Evolutionary conservation across 1,284 basidiomycete genomes (phyloP).

Genomic region (Pseudozyma sp.): DNA sequence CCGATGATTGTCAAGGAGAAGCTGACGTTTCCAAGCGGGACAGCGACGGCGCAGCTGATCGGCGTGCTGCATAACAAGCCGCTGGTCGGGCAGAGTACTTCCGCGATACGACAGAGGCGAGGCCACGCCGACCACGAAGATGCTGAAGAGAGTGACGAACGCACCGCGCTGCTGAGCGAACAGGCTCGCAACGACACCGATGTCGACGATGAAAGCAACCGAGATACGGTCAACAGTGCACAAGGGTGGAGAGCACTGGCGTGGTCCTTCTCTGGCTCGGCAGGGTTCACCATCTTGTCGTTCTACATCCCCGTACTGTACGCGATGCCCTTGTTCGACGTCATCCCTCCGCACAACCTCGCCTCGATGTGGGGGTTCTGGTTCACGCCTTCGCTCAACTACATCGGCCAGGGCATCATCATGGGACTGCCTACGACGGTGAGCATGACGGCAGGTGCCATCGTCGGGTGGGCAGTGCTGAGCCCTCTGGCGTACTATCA

Average conservation of each 20-base stretch:
- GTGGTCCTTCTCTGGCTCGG: conserved; percentile 64
- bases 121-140: conserved; percentile 5
- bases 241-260: conserved; percentile 43
- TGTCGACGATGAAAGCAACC: background rate
- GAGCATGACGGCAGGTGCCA: conserved; percentile 93
- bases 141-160: conserved; percentile 16
- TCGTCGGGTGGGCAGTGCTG: conserved; percentile 93
- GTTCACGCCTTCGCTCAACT: conserved; percentile 88
- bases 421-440: conserved; percentile 96
- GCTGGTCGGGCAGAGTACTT: conserved; percentile 1
- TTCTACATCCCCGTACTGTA: conserved; percentile 90
- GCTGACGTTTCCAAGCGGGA: conserved; percentile 91
- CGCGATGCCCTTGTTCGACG: conserved; percentile 88
- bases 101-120: conserved; percentile 3
- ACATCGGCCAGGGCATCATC: conserved; percentile 79
- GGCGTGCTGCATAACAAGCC: conserved; percentile 80
- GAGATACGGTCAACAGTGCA: conserved; percentile 16
- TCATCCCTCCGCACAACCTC: conserved; percentile 73
- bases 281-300: conserved; percentile 71
- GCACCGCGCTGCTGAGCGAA: conserved; percentile 20
- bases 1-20: conserved; percentile 96
- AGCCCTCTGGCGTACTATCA: conserved; percentile 83
- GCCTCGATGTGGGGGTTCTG: conserved; percentile 93
- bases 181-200: background rate
- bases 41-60: conserved; percentile 93